A percentile compares a stretch with the other conserved stretches of the same genome.
These are phyloP conservation scores for Leccinellum luteum DNA, from an alignment of 768 basidiomycete genomes.

Conservation along the genomic window DNA sequence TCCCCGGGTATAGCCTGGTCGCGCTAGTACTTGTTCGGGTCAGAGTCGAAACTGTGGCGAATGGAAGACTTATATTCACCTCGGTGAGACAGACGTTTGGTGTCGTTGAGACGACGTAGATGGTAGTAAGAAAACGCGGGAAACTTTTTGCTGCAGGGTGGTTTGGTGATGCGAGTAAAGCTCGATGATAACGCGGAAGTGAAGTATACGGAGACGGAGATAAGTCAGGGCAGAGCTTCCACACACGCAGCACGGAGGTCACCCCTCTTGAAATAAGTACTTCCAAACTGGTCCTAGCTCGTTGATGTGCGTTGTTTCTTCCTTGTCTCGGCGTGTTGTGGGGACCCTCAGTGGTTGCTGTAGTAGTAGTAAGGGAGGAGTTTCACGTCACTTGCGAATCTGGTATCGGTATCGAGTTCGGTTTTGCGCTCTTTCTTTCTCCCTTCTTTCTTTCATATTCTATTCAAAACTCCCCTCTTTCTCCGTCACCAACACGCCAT, in stretches of 20 bases:
- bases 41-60: not conserved
- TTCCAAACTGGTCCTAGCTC: constrained; percentile 11
- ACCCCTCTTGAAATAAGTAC: not conserved
- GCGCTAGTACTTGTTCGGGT: not conserved
- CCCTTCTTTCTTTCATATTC: constrained; percentile 1
- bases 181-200: constrained; percentile 17
- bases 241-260: constrained; percentile 11
- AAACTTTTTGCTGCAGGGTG: constrained; percentile 1
- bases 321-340: constrained; percentile 19
- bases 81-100: constrained; percentile 1
- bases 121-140: not conserved
- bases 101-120: not conserved
- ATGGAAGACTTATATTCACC: not conserved
- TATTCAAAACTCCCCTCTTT: not conserved
- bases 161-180: not conserved
- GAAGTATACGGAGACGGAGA: constrained; percentile 21
- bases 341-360: not conserved
- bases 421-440: not conserved
- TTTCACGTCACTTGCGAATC: constrained; percentile 14
- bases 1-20: not conserved
- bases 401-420: not conserved
- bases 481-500: not conserved
- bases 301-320: constrained; percentile 4
- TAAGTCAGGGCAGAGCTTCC: constrained; percentile 13
- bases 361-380: constrained; percentile 3